These are phyloP conservation scores for Colletotrichum musicola DNA, from an alignment of 2,329 filamentous ascomycete genomes.

Conservation along the genomic window DNA sequence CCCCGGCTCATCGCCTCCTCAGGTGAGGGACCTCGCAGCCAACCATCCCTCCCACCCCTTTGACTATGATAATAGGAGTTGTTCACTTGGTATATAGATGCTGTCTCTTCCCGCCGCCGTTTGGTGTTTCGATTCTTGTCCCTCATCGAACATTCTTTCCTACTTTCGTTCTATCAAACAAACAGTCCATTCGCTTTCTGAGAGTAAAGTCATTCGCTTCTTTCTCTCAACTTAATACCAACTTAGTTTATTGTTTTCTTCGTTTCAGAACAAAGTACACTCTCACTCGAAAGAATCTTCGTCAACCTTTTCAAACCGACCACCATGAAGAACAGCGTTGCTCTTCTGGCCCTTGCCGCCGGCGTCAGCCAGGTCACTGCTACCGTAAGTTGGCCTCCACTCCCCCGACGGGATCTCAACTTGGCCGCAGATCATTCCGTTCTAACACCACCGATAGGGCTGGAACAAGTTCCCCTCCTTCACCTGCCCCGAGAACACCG, in stretches of 20 bases:
- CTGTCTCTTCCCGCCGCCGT: constrained; percentile 30
- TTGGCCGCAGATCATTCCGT: constrained; percentile 13
- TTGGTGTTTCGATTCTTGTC: constrained; percentile 37
- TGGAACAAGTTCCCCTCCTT: constrained; percentile 58
- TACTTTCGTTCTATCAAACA: constrained; percentile 46
- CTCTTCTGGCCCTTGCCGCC: constrained; percentile 65
- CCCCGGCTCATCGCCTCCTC: constrained; percentile 20
- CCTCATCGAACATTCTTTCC: constrained; percentile 42
- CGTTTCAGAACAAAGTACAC: constrained; percentile 28
- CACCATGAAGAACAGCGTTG: constrained; percentile 65
- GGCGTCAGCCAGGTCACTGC: constrained; percentile 63
- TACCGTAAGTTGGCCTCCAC: constrained; percentile 52
- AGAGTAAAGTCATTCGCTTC: constrained; percentile 70
- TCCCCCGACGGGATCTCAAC: not conserved
- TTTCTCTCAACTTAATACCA: constrained; percentile 51
- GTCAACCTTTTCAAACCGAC: constrained; percentile 19
- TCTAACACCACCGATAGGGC: constrained; percentile 30
- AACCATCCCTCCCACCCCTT: constrained; percentile 15
- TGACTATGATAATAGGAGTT: constrained; percentile 8
- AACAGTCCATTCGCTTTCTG: constrained; percentile 49
- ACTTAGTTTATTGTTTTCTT: constrained; percentile 36
- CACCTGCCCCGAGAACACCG: constrained; percentile 76
- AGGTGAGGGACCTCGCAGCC: constrained; percentile 34
- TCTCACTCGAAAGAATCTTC: constrained; percentile 29
- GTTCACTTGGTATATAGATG: constrained; percentile 39